These are phyloP conservation scores for Tubosaeta sp. DNA, from an alignment of 768 basidiomycete genomes.

Conservation along the genomic window DNA sequence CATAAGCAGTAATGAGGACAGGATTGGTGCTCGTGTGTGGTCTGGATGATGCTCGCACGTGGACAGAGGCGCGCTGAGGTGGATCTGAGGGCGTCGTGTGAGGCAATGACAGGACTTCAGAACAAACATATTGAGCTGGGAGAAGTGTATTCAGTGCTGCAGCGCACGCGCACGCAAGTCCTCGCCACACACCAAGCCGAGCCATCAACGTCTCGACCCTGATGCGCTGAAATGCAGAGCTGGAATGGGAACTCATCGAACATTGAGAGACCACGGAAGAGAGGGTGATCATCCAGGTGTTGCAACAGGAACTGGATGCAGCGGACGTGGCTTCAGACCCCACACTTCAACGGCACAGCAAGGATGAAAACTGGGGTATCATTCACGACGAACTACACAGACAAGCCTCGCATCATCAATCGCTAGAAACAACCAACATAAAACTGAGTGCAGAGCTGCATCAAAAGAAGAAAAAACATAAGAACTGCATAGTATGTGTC, in stretches of 20 bases:
- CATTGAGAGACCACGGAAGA: slow-evolving; percentile 39
- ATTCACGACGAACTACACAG: slow-evolving; percentile 66
- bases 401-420: slow-evolving; percentile 57
- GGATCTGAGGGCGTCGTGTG: slow-evolving; percentile 53
- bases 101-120: slow-evolving; percentile 43
- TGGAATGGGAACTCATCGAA: slow-evolving; percentile 47
- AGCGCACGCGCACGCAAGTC: slow-evolving; percentile 46
- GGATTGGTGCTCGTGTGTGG: slow-evolving; percentile 40
- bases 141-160: slow-evolving; percentile 48
- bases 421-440: slow-evolving; percentile 55
- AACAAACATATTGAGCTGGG: slow-evolving; percentile 60
- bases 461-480: no score
- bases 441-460: slow-evolving; percentile 50
- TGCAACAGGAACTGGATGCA: slow-evolving; percentile 49
- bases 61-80: slow-evolving; percentile 27
- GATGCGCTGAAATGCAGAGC: slow-evolving; percentile 39
- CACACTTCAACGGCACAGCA: slow-evolving; percentile 22
- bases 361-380: slow-evolving; percentile 57
- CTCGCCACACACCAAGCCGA: slow-evolving; percentile 49
- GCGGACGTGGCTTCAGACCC: slow-evolving; percentile 35
- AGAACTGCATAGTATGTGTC: no score
- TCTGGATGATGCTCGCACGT: not conserved
- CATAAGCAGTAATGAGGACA: slow-evolving; percentile 58
- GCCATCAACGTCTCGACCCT: slow-evolving; percentile 41
- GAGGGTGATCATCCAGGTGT: slow-evolving; percentile 37